Base-by-base conservation (phyloP, 225 moss, liverwort and hornwort genomes). In the Pseudisothecium myosuroides region DNA sequence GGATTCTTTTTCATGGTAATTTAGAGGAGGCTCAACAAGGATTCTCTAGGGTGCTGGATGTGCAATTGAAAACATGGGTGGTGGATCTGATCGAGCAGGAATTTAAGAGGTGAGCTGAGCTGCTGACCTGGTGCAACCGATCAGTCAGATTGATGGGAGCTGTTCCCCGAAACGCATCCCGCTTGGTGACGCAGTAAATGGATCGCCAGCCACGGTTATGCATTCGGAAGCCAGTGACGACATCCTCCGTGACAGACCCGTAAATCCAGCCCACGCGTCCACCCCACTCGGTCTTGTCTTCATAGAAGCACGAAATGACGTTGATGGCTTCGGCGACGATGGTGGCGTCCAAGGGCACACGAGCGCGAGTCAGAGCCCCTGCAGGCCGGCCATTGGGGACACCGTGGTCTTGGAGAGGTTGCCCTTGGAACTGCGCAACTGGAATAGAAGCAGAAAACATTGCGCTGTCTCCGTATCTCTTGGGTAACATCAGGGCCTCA, bases 161-260 rank as follows among this genome's bases (percentile, higher is more conserved):
- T 66, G 94, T 96, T 90, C 97, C 97, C 75, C 97, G 96, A 91
- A 98, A 98, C 6, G 97, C 96, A 85, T 98, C 97, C 52, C 95
- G 90, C 86, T 98, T 98, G 2, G 97, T 98, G 71, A 96, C 96
- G 83, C 97, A 98, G 88, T 98, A 98, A 66, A 96, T 91, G 27
- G 97, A 98, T 52, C 94, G 94, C 97, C 97, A 98, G n/a, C 97
- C 97, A 66, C 97, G 97, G 83, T 98, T 98, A 67, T 98, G 97
- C 97, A 98, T 98, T 64, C 97, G 94, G 81, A 96, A 98, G 32
- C 97, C 97, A 60, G 97, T 98, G 88, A 98, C 97, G 36, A 98
- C 97, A 84, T 98, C 97, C 89, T 98, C 97, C 15, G 97, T 98
- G 63, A 98, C 97, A 5, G 97, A 98, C 45, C 97, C 97, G 72